phyloP scores from a whole-genome alignment of 768 basidiomycete species.

The Sarcodon sp. region DNA sequence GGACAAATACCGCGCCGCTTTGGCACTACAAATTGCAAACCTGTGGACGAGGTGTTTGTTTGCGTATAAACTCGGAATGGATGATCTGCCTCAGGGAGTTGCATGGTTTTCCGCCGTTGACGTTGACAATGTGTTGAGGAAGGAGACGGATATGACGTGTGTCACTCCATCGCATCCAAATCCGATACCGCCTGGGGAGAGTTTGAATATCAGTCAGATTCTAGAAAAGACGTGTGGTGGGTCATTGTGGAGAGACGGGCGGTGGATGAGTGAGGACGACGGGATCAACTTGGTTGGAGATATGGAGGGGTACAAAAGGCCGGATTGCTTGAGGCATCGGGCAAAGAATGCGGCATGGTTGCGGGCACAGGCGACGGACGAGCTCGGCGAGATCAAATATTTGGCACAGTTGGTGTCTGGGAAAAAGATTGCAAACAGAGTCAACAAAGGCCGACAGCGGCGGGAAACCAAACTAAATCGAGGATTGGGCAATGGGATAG shows the following conservation, averaged over 20 bases:
- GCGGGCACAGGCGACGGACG: conserved; percentile 62
- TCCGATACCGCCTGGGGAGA: conserved; percentile 82
- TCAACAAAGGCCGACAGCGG: conserved; percentile 14
- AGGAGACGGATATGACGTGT: conserved; percentile 95
- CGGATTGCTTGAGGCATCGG: conserved; percentile 56
- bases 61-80: conserved; percentile 88
- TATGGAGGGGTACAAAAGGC: conserved; percentile 36
- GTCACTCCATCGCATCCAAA: conserved; percentile 84
- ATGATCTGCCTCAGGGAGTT: conserved; percentile 88
- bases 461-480: conserved; percentile 13
- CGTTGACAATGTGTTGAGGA: conserved; percentile 79
- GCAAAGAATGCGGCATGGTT: conserved; percentile 54
- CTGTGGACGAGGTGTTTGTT: conserved; percentile 91
- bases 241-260: conserved; percentile 47
- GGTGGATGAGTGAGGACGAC: conserved; percentile 32
- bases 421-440: conserved; percentile 21
- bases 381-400: conserved; percentile 58
- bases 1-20: conserved; percentile 81
- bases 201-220: conserved; percentile 53
- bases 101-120: conserved; percentile 98
- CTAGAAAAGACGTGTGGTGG: conserved; percentile 61
- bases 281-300: conserved; percentile 16
- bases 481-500: conserved; percentile 8
- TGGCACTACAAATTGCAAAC: conserved; percentile 92
- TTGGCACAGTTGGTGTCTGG: conserved; percentile 39